These are phyloP conservation scores for Aspergillus sp. DNA, from an alignment of 2,329 filamentous ascomycete genomes.

Conservation along the genomic window DNA sequence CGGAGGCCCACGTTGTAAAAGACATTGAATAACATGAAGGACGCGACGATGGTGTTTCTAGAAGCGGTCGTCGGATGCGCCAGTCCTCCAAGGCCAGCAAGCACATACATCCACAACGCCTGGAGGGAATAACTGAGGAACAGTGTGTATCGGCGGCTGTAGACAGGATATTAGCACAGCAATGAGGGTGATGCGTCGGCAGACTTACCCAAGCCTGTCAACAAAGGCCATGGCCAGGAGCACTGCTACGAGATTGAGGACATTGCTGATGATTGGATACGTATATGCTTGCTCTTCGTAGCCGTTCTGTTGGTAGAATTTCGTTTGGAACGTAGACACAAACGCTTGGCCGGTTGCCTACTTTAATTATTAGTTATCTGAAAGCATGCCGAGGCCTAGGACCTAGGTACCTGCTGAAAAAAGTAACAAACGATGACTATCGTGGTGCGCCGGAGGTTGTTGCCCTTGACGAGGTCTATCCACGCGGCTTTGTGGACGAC, in stretches of 20 bases:
- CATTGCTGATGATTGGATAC: background rate
- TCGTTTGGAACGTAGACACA: background rate
- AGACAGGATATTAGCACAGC: background rate
- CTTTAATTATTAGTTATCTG: background rate
- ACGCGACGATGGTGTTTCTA: background rate
- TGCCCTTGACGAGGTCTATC: background rate
- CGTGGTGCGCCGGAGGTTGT: background rate
- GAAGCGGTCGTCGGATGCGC: background rate
- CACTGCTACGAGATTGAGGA: background rate
- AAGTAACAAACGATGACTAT: background rate
- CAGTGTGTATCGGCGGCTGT: background rate
- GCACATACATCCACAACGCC: background rate
- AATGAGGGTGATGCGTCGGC: fast-evolving
- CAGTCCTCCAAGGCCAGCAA: background rate
- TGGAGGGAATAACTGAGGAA: background rate
- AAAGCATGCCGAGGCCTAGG: too few relatives aligned
- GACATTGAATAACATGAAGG: background rate
- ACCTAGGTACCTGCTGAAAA: background rate
- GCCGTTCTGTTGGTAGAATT: background rate
- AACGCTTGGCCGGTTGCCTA: background rate
- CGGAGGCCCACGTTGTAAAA: background rate
- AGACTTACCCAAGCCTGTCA: background rate
- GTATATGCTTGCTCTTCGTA: background rate
- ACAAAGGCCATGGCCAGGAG: background rate
- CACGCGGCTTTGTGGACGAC: background rate